phyloP scores from a whole-genome alignment of 805 yeast genomes.

The Kodamaea neixiangensis region DNA sequence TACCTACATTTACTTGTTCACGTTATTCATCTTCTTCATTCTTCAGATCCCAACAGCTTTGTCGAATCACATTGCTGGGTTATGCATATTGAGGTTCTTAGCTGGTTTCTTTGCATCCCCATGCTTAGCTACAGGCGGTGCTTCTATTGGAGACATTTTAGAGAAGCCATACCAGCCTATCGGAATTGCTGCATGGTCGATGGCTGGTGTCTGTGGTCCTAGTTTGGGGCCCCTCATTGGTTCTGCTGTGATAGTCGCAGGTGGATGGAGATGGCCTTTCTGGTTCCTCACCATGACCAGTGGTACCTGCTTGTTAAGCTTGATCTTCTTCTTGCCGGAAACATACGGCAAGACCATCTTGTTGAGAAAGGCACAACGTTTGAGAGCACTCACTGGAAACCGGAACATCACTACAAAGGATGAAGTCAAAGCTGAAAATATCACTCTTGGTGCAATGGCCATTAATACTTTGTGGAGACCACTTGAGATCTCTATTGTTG shows the following conservation, averaged over 20 bases:
- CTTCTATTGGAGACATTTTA: slow-evolving; percentile 53
- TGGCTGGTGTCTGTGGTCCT: slow-evolving; percentile 58
- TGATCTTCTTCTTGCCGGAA: slow-evolving; percentile 47
- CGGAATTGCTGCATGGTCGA: slow-evolving; percentile 53
- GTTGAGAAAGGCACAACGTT: slow-evolving; percentile 48
- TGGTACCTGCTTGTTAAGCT: slow-evolving; percentile 36
- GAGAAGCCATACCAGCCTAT: slow-evolving; percentile 43
- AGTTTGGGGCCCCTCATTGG: slow-evolving; percentile 60
- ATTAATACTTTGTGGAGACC: slow-evolving; percentile 49
- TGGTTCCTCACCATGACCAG: slow-evolving; percentile 50
- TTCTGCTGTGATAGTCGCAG: slow-evolving; percentile 40
- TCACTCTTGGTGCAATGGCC: slow-evolving; percentile 17
- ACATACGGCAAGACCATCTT: slow-evolving; percentile 47
- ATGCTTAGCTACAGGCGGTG: slow-evolving; percentile 48
- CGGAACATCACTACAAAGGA: slow-evolving; percentile 43
- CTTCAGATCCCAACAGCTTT: slow-evolving; percentile 61
- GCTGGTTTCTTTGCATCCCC: slow-evolving; percentile 60
- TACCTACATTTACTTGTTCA: slow-evolving; percentile 47
- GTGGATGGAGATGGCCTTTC: slow-evolving; percentile 56
- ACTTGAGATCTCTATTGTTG: slow-evolving; percentile 46
- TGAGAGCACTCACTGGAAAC: slow-evolving; percentile 52
- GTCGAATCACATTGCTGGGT: slow-evolving; percentile 50
- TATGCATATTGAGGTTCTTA: slow-evolving; percentile 52
- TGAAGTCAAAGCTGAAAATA: slow-evolving; percentile 31
- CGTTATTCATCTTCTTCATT: slow-evolving; percentile 49